A percentile compares a stretch with the other conserved stretches of the same genome.
Evolutionary conservation across 352 stramenopile genomes (phyloP).

Genomic region (Pythium diclinum): DNA sequence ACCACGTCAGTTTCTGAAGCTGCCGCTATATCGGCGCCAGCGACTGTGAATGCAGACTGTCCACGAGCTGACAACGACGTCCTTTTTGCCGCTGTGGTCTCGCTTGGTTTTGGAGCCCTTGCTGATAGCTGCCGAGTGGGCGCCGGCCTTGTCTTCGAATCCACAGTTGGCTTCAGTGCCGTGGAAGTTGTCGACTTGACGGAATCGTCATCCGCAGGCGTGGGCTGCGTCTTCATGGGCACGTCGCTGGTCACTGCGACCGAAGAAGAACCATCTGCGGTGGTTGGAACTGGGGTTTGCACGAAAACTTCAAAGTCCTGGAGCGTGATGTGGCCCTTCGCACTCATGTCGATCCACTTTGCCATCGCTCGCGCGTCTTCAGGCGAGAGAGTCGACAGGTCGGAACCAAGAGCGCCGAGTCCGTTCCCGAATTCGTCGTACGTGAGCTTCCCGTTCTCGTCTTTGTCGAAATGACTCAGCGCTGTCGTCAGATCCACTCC

Average conservation of each 20-base stretch:
- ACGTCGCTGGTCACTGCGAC: neutral
- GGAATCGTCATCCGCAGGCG: neutral
- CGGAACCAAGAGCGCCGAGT: slow-evolving; percentile 37
- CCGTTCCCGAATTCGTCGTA: slow-evolving; percentile 52
- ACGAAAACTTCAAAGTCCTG: slow-evolving; percentile 44
- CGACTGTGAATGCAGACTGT: neutral
- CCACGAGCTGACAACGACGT: neutral
- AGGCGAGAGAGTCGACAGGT: slow-evolving; percentile 37
- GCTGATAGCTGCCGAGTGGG: neutral
- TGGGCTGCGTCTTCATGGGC: neutral
- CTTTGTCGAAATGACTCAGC: slow-evolving; percentile 82
- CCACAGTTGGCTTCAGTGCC: neutral
- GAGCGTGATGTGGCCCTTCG: slow-evolving; percentile 31
- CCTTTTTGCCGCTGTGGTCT: neutral
- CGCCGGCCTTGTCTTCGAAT: neutral
- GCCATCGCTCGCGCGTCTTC: slow-evolving; percentile 35
- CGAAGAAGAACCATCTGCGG: neutral
- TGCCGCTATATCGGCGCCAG: neutral
- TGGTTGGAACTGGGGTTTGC: neutral
- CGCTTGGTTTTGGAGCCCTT: neutral
- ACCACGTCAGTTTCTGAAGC: neutral
- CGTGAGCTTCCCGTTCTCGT: slow-evolving; percentile 49
- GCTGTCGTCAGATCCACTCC: slow-evolving; percentile 47
- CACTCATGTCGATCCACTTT: slow-evolving; percentile 31
- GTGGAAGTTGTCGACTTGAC: neutral